phyloP scores from a whole-genome alignment of 2,329 filamentous ascomycete species.

The Cladosporium sp. region DNA sequence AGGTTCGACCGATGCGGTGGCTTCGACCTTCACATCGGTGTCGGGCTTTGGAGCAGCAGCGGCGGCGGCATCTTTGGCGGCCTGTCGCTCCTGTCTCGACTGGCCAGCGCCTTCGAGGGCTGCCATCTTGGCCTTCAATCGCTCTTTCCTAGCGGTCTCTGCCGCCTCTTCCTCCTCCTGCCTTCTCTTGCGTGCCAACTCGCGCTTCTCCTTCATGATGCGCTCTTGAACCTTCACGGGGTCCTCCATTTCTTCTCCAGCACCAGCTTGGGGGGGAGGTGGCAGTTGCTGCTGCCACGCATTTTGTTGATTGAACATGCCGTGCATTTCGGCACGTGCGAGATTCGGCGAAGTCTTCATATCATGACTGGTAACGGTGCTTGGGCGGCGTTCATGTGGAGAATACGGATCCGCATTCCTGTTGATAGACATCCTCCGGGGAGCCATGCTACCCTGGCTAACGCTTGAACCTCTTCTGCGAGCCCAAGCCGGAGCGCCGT shows the following conservation, averaged over 20 bases:
- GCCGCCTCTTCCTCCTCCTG: slow-evolving; percentile 27
- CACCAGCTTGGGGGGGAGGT: slow-evolving; percentile 17
- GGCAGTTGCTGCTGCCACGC: slow-evolving; percentile 33
- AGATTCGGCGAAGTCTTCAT: slow-evolving; percentile 29
- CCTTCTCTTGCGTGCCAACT: slow-evolving; percentile 23
- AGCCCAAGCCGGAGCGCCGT: slow-evolving; percentile 56
- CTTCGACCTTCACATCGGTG: slow-evolving; percentile 13
- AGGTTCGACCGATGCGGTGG: not conserved
- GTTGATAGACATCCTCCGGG: slow-evolving; percentile 59
- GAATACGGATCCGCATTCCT: slow-evolving; percentile 42
- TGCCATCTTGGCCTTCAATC: slow-evolving; percentile 32
- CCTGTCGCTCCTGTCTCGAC: slow-evolving; percentile 31
- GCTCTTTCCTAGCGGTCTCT: slow-evolving; percentile 27
- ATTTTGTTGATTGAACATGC: slow-evolving; percentile 26
- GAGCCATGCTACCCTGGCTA: slow-evolving; percentile 75
- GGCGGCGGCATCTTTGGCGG: slow-evolving; percentile 26
- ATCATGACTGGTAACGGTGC: slow-evolving; percentile 30
- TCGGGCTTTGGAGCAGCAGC: slow-evolving; percentile 16
- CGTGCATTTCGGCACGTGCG: slow-evolving; percentile 18
- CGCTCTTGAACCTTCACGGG: slow-evolving; percentile 61
- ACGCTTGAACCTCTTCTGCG: slow-evolving; percentile 84
- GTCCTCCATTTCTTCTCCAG: slow-evolving; percentile 46
- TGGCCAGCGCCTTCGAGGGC: slow-evolving; percentile 29
- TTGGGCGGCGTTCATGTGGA: slow-evolving; percentile 31
- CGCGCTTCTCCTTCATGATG: slow-evolving; percentile 39